Evolutionary conservation across 2,329 filamentous ascomycete species (phyloP).

Genomic region (Amylocarpus encephaloides): DNA sequence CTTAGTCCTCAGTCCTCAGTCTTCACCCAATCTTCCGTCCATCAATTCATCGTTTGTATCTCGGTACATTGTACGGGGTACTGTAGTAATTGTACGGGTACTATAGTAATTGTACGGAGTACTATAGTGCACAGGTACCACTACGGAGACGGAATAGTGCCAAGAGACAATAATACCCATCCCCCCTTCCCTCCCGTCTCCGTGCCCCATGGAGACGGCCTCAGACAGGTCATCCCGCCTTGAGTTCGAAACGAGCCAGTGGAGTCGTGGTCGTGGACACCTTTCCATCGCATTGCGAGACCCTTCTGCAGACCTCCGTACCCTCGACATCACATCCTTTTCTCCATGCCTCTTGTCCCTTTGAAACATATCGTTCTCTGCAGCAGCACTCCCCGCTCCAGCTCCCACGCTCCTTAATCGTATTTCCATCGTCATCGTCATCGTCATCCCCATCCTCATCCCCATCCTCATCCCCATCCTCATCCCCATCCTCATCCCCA

Average conservation of each 20-base stretch:
- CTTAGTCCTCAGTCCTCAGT: background rate
- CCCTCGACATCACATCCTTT: background rate
- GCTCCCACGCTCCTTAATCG: background rate
- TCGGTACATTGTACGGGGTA: background rate
- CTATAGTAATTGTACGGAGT: no score
- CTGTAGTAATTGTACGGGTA: no score
- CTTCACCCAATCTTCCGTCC: background rate
- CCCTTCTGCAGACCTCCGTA: background rate
- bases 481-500: background rate
- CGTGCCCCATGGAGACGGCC: no score
- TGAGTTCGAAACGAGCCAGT: background rate
- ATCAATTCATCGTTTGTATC: background rate
- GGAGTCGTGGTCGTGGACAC: background rate
- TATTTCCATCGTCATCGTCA: background rate
- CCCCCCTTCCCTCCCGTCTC: no score
- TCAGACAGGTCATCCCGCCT: no score
- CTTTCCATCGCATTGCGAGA: background rate
- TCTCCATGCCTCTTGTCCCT: background rate
- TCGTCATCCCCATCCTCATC: slow-evolving; percentile 1
- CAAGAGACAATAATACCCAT: no score
- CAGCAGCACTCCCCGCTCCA: background rate
- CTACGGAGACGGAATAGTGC: no score
- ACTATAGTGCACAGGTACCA: no score
- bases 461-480: background rate
- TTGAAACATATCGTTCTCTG: background rate